Conservation (phyloP, 1,284 basidiomycete genomes). For the Naganishia liquefaciens region DNA sequence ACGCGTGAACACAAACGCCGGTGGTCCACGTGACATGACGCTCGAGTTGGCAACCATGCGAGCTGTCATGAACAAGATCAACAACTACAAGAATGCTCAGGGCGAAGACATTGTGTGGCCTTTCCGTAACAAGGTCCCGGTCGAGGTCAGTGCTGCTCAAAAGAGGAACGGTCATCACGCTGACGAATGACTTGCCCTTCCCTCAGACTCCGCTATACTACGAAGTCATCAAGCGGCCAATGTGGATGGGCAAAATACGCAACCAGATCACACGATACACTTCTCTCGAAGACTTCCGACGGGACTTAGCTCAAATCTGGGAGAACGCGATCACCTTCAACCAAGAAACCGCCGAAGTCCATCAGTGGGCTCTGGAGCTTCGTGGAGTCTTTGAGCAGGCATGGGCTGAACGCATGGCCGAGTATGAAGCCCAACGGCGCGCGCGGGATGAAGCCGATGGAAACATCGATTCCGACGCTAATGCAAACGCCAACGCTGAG, state of each 20-base stretch:
- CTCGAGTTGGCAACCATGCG: constrained; percentile 10
- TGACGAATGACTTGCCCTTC: not conserved
- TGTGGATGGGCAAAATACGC: constrained; percentile 82
- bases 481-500: not conserved
- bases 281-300: constrained; percentile 68
- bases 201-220: constrained; percentile 74
- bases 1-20: not conserved
- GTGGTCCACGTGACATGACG: not conserved
- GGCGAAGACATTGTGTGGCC: constrained; percentile 21
- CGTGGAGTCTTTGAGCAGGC: constrained; percentile 75
- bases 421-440: constrained; percentile 18
- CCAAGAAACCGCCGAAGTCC: constrained; percentile 72
- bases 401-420: constrained; percentile 42
- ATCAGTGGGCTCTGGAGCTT: constrained; percentile 88
- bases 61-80: constrained; percentile 14
- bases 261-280: constrained; percentile 81
- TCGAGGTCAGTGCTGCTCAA: constrained; percentile 3
- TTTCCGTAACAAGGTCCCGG: constrained; percentile 24
- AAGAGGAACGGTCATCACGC: too few species aligned
- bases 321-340: constrained; percentile 89
- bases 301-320: constrained; percentile 86
- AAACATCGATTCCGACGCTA: not conserved
- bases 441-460: not conserved
- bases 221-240: constrained; percentile 69
- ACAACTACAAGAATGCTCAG: constrained; percentile 14